Evolutionary conservation across 2,329 filamentous ascomycete species (phyloP).

Genomic region (Microcera coccophila): DNA sequence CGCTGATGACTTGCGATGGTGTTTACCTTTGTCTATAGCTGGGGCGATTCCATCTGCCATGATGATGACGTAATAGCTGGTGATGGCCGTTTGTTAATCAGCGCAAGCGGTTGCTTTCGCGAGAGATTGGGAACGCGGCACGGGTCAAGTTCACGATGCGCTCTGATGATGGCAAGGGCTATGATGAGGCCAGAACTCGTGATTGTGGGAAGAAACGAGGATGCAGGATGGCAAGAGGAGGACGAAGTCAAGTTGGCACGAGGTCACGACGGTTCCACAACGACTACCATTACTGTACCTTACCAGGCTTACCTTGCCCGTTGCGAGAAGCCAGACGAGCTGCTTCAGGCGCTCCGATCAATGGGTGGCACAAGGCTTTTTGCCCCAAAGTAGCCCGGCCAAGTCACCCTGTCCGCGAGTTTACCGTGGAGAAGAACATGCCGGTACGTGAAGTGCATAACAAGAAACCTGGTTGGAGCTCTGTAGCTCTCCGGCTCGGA

Average conservation of each 20-base stretch:
- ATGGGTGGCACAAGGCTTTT: constrained; percentile 21
- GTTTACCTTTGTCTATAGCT: constrained; percentile 36
- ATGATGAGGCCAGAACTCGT: constrained; percentile 7
- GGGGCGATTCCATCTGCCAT: constrained; percentile 35
- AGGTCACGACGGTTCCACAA: constrained; percentile 32
- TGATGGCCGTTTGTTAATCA: constrained; percentile 15
- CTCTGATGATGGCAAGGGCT: background rate
- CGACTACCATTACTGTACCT: too few species aligned
- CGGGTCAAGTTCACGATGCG: constrained; percentile 8
- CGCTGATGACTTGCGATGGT: constrained; percentile 15
- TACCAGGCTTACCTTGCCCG: constrained; percentile 4
- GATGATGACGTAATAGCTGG: constrained; percentile 31
- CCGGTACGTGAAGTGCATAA: constrained; percentile 8
- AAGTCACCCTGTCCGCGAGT: constrained; percentile 23
- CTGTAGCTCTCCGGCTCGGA: background rate
- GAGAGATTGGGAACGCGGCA: constrained; percentile 9
- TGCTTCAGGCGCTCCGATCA: constrained; percentile 17
- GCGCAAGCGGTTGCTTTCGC: constrained; percentile 10
- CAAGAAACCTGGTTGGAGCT: background rate
- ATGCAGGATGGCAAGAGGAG: constrained; percentile 17
- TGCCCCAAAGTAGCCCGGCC: constrained; percentile 10
- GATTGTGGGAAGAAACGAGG: constrained; percentile 16
- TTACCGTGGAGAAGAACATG: constrained; percentile 23
- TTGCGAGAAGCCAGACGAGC: background rate
- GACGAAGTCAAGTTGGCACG: constrained; percentile 27